phyloP scores from a whole-genome alignment of 495 filamentous ascomycete species.

The Penicillium crystallinum region DNA sequence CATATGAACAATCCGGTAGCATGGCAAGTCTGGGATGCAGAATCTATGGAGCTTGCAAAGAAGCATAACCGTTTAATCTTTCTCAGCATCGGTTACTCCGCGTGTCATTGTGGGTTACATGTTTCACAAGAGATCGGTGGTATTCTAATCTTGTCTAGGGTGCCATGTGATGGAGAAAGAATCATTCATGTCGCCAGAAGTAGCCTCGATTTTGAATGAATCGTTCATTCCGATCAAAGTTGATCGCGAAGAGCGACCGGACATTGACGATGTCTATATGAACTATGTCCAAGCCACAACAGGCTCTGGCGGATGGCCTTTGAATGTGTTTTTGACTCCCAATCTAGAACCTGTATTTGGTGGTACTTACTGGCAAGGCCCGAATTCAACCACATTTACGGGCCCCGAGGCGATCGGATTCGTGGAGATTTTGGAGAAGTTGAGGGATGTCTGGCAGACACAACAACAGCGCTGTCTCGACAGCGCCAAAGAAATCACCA shows the following conservation, averaged over 20 bases:
- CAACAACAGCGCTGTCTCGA: constrained; percentile 75
- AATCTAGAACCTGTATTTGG: constrained; percentile 92
- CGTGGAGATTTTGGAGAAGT: constrained; percentile 74
- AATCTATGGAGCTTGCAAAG: constrained; percentile 70
- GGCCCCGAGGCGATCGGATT: constrained; percentile 62
- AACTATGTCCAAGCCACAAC: constrained; percentile 95
- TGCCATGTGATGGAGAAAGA: constrained; percentile 94
- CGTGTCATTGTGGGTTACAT: constrained; percentile 75
- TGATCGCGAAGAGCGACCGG: constrained; percentile 91
- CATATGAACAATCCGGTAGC: constrained; percentile 84
- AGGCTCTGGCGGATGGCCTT: constrained; percentile 89
- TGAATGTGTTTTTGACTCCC: constrained; percentile 94
- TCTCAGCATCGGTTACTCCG: constrained; percentile 91
- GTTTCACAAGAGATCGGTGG: no score
- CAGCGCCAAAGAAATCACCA: constrained; percentile 75
- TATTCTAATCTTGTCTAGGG: constrained; percentile 45
- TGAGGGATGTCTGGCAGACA: constrained; percentile 75
- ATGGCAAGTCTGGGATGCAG: constrained; percentile 85
- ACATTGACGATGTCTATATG: constrained; percentile 96
- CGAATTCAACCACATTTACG: constrained; percentile 46
- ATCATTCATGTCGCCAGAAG: constrained; percentile 76
- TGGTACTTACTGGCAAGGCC: constrained; percentile 94
- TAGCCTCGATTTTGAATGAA: constrained; percentile 78
- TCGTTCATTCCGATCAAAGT: constrained; percentile 90
- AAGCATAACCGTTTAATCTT: constrained; percentile 82